phyloP scores from a whole-genome alignment of 2,329 filamentous ascomycete genomes.

The Nemania bipapillata region DNA sequence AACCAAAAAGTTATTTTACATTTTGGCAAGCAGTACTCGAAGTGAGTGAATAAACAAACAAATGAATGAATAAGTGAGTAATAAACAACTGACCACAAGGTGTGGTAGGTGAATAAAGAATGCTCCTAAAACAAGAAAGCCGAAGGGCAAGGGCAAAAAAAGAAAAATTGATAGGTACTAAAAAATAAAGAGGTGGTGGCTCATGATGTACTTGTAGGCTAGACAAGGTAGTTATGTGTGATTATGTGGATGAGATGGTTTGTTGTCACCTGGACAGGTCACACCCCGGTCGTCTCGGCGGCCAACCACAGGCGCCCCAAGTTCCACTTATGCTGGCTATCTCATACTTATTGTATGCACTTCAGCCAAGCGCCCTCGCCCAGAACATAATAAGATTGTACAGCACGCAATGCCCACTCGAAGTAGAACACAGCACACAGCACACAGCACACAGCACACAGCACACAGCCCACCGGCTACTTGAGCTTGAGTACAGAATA shows the following conservation, averaged over 20 bases:
- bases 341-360: no score
- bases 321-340: not conserved
- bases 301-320: constrained; percentile 9
- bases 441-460: no score
- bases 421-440: no score
- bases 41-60: not conserved
- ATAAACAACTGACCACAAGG: not conserved
- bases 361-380: no score
- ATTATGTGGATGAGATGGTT: constrained; percentile 17
- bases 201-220: constrained; percentile 1
- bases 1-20: constrained; percentile 16
- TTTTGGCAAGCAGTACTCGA: not conserved
- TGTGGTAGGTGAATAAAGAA: not conserved
- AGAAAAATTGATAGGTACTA: no score
- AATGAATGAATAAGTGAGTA: not conserved
- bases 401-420: no score
- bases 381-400: not conserved
- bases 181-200: not conserved
- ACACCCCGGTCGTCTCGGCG: constrained; percentile 26
- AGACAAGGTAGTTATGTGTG: not conserved
- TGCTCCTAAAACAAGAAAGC: not conserved
- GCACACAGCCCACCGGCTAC: no score
- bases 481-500: not conserved
- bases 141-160: not conserved
- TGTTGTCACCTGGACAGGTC: constrained; percentile 38